Conservation (phyloP, 192 early-diverging fungal genomes). For the Entomortierella beljakovae region DNA sequence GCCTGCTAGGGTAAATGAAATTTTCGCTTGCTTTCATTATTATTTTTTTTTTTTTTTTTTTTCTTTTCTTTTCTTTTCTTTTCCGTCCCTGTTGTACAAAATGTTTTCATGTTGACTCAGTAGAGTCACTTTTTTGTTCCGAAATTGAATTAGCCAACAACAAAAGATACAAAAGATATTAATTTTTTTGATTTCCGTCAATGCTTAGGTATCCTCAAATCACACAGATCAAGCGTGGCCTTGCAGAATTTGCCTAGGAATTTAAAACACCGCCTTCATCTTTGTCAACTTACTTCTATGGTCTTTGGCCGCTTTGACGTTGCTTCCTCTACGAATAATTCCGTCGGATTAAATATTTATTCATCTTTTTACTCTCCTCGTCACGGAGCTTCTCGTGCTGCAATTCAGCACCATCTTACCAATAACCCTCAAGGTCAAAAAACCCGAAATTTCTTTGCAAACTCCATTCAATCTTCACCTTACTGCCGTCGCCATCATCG, state of each 20-base stretch:
- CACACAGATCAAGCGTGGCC: slow-evolving; percentile 49
- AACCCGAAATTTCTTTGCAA: slow-evolving; percentile 43
- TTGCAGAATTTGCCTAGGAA: slow-evolving; percentile 52
- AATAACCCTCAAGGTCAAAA: slow-evolving; percentile 30
- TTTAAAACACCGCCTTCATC: slow-evolving; percentile 63
- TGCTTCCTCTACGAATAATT: slow-evolving; percentile 41
- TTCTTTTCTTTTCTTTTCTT: background rate
- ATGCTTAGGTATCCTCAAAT: slow-evolving; percentile 52
- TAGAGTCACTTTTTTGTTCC: slow-evolving; percentile 8
- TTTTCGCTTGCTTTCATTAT: no score
- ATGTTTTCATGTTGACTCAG: slow-evolving; percentile 4
- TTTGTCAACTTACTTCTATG: slow-evolving; percentile 65
- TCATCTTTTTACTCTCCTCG: slow-evolving; percentile 39
- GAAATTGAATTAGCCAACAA: background rate
- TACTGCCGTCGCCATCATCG: slow-evolving; percentile 62
- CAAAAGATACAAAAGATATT: slow-evolving; percentile 4
- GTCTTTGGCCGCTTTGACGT: slow-evolving; percentile 70
- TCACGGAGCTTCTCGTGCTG: slow-evolving; percentile 30
- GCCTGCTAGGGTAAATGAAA: no score
- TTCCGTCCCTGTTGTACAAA: background rate
- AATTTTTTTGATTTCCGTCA: background rate
- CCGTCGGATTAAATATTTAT: slow-evolving; percentile 42
- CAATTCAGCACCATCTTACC: slow-evolving; percentile 23
- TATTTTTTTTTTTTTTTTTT: slow-evolving; percentile 6
- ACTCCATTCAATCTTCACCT: slow-evolving; percentile 32